Conservation (phyloP, 306 rosid species). For the Lagenaria siceraria region DNA sequence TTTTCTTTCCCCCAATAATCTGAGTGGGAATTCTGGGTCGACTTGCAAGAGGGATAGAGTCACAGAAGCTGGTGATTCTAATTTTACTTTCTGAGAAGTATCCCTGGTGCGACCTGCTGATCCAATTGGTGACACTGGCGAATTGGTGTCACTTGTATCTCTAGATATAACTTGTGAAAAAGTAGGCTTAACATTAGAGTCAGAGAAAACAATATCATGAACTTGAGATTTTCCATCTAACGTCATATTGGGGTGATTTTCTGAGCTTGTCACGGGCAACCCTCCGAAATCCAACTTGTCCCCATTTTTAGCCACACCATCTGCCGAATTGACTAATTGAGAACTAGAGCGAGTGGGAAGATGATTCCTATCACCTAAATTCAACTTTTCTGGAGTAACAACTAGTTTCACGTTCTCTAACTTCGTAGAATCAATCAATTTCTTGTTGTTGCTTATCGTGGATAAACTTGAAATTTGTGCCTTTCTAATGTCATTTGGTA, state of each 20-base stretch:
- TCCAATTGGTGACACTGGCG: slow-evolving; percentile 30
- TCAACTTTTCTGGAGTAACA: not conserved
- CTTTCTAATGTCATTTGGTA: slow-evolving; percentile 77
- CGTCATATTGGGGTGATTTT: not conserved
- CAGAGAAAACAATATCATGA: not conserved
- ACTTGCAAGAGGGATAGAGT: slow-evolving; percentile 23
- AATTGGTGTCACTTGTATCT: slow-evolving; percentile 35
- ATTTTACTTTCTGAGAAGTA: slow-evolving; percentile 33
- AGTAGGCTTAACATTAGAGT: not conserved
- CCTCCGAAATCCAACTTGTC: not conserved
- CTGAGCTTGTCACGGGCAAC: not conserved
- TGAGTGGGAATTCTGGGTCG: slow-evolving; percentile 37
- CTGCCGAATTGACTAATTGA: not conserved
- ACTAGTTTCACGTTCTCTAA: slow-evolving; percentile 18
- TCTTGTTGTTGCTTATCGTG: slow-evolving; percentile 55
- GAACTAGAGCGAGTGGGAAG: not conserved
- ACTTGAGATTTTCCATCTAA: not conserved
- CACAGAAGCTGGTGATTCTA: slow-evolving; percentile 18
- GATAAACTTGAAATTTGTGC: slow-evolving; percentile 88
- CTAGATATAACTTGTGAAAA: not conserved
- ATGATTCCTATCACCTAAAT: not conserved
- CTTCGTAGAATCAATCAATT: slow-evolving; percentile 39
- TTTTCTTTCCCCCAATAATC: slow-evolving; percentile 39
- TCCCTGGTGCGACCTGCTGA: slow-evolving; percentile 45
- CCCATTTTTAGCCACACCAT: not conserved